Base-by-base conservation (phyloP, 2,329 filamentous ascomycete genomes). In the Phialocephala subalpina region DNA sequence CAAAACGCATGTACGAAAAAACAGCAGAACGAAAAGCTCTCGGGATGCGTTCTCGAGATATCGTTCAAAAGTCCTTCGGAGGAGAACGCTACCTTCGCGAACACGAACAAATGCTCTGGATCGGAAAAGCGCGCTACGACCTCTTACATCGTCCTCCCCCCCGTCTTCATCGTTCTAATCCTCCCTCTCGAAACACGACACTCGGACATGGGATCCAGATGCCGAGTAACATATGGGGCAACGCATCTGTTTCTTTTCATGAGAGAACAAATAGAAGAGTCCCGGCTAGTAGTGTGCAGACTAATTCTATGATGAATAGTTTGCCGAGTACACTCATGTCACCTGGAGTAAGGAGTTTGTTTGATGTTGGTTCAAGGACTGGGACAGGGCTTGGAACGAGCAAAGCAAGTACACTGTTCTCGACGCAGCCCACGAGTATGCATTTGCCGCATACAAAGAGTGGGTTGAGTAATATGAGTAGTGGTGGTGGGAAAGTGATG, bases 41-140 rank as follows among this genome's bases (percentile, higher is more conserved):
- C 2, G 86, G 87, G 53, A 86, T 89, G 82, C 83, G 83, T 76
- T 84, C 83, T 1, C 81, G 87, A 27, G 79, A 80, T 49, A 87
- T 87, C 52, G 86, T 89, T 2, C 83, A 87, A 64, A 85, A 86
- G 69, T 84, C 82, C 14, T 89, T 89, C 74, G 83, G 83, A 55
- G 85, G 86, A 3, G 84, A 87, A 53, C 80, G 86, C 0, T 89
- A 88, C 72, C 80, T 88, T 25, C 82, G 87, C 40, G 86, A 88
- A 73, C 86, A 88, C 73, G 86, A 88, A 72, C 86, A 89, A 71
- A 86, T 84, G 83, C 82, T 86, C 64, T 86, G 84, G 84, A 81
- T 80, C 35, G 73, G 73, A 27, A 74, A 74, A 40, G 42, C 57
- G 55, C 67, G 60, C 16, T 59, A 59, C 22, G 55, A 53, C 20